Conservation (phyloP, 495 filamentous ascomycete genomes). For the Pseudotulostoma volvatum region DNA sequence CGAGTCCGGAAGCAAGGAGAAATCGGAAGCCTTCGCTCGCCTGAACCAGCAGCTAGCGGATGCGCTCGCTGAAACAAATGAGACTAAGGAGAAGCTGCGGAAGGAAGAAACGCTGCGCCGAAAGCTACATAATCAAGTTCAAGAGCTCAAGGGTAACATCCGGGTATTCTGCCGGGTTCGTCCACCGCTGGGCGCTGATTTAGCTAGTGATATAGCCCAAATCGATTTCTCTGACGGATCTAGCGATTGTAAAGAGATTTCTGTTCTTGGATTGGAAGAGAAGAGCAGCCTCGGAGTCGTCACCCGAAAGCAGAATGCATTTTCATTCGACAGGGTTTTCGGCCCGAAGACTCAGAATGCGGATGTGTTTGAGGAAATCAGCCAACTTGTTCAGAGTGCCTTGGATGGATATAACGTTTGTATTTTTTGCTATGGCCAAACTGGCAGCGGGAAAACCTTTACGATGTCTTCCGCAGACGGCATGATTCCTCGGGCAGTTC, state of each 20-base stretch:
- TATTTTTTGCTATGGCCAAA: conserved; percentile 98
- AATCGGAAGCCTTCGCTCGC: conserved; percentile 61
- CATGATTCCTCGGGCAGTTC: conserved; percentile 88
- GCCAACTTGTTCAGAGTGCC: conserved; percentile 89
- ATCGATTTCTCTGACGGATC: conserved; percentile 62
- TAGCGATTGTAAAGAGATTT: conserved; percentile 71
- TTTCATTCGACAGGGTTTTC: conserved; percentile 91
- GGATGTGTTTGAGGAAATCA: conserved; percentile 92
- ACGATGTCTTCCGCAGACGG: conserved; percentile 90
- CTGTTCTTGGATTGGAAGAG: conserved; percentile 67
- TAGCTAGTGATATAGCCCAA: conserved; percentile 42
- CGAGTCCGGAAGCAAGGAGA: conserved; percentile 72
- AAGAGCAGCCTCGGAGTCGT: conserved; percentile 64
- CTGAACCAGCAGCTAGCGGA: conserved; percentile 65
- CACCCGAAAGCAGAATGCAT: conserved; percentile 60
- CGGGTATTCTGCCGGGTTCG: conserved; percentile 94
- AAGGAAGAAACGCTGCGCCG: conserved; percentile 81
- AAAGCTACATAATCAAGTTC: conserved; percentile 92
- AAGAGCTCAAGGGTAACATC: conserved; percentile 98
- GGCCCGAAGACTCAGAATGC: conserved; percentile 57
- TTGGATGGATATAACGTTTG: conserved; percentile 98
- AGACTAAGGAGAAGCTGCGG: conserved; percentile 66
- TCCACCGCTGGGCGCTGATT: conserved; percentile 46
- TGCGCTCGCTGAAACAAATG: conserved; percentile 48
- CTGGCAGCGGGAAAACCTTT: conserved; percentile 87